phyloP scores from a whole-genome alignment of 305 asterid species.

The Solanum hybrid region DNA sequence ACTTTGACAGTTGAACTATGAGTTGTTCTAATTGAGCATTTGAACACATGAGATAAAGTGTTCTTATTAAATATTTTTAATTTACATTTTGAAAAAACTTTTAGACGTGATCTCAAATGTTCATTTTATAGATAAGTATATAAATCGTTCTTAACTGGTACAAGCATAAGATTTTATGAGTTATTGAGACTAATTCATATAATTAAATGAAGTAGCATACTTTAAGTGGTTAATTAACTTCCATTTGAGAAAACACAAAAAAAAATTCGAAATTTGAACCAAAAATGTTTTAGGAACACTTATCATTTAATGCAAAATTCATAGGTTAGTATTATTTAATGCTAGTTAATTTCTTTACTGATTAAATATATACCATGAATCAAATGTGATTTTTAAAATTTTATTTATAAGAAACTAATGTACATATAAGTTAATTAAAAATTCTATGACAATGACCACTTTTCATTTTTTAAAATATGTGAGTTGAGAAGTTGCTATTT shows the following conservation, averaged over 20 bases:
- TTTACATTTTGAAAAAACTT: not conserved
- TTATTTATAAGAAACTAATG: too few species aligned
- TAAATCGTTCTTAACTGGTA: too few species aligned
- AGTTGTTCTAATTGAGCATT: not conserved
- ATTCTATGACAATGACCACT: not conserved
- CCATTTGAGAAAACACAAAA: not conserved
- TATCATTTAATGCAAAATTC: not conserved
- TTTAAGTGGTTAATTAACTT: not conserved
- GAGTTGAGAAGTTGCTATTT: not conserved
- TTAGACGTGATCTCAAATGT: not conserved
- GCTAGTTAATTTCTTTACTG: not conserved
- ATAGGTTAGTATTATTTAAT: too few species aligned
- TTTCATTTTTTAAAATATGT: not conserved
- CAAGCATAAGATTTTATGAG: accelerated
- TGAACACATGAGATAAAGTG: not conserved
- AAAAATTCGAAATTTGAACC: not conserved
- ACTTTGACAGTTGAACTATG: not conserved
- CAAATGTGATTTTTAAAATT: not conserved
- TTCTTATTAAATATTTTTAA: not conserved
- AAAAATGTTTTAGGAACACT: not conserved
- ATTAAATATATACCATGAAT: not conserved
- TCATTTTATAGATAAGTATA: not conserved
- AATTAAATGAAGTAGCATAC: not conserved
- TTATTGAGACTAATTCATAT: not conserved
- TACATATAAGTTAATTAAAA: too few species aligned